Evolutionary conservation across 1,284 basidiomycete species (phyloP).

Genomic region (Naganishia sp.): DNA sequence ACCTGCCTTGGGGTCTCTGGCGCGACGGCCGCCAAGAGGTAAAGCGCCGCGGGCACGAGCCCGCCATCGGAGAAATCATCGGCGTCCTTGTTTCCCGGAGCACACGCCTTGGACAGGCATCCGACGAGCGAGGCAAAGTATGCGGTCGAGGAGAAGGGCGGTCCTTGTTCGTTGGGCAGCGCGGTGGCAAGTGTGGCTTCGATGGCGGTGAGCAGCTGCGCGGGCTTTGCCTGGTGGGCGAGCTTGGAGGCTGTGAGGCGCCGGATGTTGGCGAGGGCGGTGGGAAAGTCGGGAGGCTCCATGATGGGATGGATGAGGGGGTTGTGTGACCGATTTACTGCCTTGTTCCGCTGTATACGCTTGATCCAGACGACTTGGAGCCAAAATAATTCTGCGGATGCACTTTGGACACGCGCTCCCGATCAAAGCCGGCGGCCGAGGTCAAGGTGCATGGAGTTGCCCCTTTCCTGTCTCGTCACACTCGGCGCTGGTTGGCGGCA

Average conservation of each 20-base stretch:
- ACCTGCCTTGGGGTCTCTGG: conserved; percentile 65
- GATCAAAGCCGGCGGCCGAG: too few relatives aligned
- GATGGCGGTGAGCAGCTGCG: conserved; percentile 81
- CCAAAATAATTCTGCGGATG: too few relatives aligned
- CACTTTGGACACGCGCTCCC: too few relatives aligned
- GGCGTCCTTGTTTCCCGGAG: conserved; percentile 29
- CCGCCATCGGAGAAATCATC: conserved; percentile 64
- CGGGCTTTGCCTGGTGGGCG: conserved; percentile 85
- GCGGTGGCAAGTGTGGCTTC: conserved; percentile 71
- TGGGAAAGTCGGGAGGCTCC: conserved; percentile 38
- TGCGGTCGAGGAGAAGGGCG: conserved; percentile 74
- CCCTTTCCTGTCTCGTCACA: too few relatives aligned
- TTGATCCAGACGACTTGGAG: too few relatives aligned
- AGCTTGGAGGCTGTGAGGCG: conserved; percentile 79
- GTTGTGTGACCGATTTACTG: too few relatives aligned
- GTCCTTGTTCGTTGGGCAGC: conserved; percentile 43
- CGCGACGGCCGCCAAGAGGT: conserved; percentile 76
- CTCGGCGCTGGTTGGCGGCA: too few relatives aligned
- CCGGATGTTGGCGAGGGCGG: conserved; percentile 78
- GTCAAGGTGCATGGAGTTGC: too few relatives aligned
- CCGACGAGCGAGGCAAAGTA: conserved; percentile 81
- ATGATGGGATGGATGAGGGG: background rate
- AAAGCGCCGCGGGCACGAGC: conserved; percentile 80
- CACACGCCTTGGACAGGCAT: conserved; percentile 51
- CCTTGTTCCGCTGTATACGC: too few relatives aligned